A percentile compares a stretch with the other conserved stretches of the same genome.
Conservation (phyloP, 345 rosid species). For the Euphorbia peplus region DNA sequence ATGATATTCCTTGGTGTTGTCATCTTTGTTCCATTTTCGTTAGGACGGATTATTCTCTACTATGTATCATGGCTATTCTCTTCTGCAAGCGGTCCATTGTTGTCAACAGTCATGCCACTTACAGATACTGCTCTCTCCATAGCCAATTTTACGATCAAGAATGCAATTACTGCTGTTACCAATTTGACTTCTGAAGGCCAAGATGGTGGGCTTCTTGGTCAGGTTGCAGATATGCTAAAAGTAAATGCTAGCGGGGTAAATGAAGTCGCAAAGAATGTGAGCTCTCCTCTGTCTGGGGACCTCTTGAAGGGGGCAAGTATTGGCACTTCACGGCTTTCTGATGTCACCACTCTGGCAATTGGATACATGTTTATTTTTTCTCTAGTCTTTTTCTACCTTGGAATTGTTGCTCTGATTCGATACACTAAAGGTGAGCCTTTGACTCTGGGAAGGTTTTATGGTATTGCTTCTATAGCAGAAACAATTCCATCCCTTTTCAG, state of each 20-base stretch:
- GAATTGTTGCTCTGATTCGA: conserved; percentile 74
- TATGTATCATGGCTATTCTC: conserved; percentile 78
- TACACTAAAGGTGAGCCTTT: conserved; percentile 96
- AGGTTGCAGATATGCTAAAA: conserved; percentile 59
- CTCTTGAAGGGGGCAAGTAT: conserved; percentile 56
- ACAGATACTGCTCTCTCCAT: conserved; percentile 64
- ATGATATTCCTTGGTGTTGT: conserved; percentile 99
- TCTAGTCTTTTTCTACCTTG: conserved; percentile 72
- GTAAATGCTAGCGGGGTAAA: conserved; percentile 55
- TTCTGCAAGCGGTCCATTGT: conserved; percentile 64
- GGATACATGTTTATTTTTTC: conserved; percentile 83
- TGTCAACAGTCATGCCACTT: conserved; percentile 63
- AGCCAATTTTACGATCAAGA: conserved; percentile 70
- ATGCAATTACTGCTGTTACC: conserved; percentile 62
- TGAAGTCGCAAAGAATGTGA: conserved; percentile 54
- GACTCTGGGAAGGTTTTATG: conserved; percentile 74
- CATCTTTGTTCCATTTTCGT: conserved; percentile 83
- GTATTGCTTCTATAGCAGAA: conserved; percentile 78
- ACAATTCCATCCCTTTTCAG: conserved; percentile 86
- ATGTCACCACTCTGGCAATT: conserved; percentile 88
- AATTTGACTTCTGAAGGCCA: conserved; percentile 76
- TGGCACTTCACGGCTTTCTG: conserved; percentile 82
- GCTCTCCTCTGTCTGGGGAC: conserved; percentile 51
- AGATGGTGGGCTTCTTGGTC: conserved; percentile 50
- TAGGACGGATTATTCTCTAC: conserved; percentile 76